Evolutionary conservation across 768 basidiomycete species (phyloP).

Genomic region (Boletales sp.): DNA sequence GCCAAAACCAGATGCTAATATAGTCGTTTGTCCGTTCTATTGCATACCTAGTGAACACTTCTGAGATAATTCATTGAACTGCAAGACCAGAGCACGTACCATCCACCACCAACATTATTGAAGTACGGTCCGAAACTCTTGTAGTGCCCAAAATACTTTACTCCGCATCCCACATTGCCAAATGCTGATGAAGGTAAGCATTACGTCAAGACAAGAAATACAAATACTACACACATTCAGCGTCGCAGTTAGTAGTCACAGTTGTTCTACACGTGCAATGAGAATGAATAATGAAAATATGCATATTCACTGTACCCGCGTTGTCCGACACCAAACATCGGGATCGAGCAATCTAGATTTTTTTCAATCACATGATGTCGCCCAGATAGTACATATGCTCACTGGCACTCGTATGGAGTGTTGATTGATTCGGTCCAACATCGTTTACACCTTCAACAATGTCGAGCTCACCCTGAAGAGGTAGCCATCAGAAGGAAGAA

Average conservation of each 20-base stretch:
- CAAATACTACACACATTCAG: conserved; percentile 11
- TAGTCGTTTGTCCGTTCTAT: conserved; percentile 32
- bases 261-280: conserved; percentile 12
- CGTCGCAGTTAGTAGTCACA: conserved; percentile 22
- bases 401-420: conserved; percentile 56
- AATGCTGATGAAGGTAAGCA: conserved; percentile 15
- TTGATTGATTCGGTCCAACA: conserved; percentile 45
- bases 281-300: not conserved
- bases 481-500: not conserved
- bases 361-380: not conserved
- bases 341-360: conserved; percentile 26
- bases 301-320: conserved; percentile 19
- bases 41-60: conserved; percentile 31
- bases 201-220: not conserved
- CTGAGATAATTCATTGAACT: not conserved
- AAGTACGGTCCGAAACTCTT: conserved; percentile 29
- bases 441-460: conserved; percentile 47
- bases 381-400: conserved; percentile 2
- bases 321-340: conserved; percentile 14
- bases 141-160: conserved; percentile 17
- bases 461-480: conserved; percentile 27
- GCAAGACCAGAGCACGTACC: conserved; percentile 16
- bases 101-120: conserved; percentile 37
- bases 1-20: conserved; percentile 43
- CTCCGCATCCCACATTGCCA: conserved; percentile 38